Evolutionary conservation across 495 filamentous ascomycete genomes (phyloP).

Genomic region (Trypethelium eluteriae): DNA sequence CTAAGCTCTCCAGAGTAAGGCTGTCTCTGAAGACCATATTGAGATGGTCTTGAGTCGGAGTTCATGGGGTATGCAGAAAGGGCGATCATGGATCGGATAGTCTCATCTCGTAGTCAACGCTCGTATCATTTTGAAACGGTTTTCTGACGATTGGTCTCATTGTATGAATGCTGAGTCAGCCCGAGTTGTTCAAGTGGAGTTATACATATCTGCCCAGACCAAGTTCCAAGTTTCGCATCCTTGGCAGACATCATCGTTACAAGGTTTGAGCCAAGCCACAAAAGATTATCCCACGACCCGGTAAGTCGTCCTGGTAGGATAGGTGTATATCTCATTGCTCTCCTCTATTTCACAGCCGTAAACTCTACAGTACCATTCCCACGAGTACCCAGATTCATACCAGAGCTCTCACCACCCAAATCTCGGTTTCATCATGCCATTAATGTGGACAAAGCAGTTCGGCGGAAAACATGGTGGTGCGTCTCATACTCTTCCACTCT

Average conservation of each 20-base stretch:
- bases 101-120: too few relatives aligned
- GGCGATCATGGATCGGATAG: too few relatives aligned
- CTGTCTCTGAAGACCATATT: too few relatives aligned
- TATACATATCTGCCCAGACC: background rate
- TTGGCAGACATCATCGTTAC: background rate
- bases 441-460: conserved; percentile 15
- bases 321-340: background rate
- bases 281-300: too few relatives aligned
- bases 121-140: conserved; percentile 24
- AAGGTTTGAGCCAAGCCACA: background rate
- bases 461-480: conserved; percentile 12
- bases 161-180: background rate
- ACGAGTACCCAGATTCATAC: too few relatives aligned
- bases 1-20: too few relatives aligned
- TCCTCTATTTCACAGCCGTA: background rate
- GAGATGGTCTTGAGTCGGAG: too few relatives aligned
- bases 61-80: too few relatives aligned
- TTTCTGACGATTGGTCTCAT: conserved; percentile 11
- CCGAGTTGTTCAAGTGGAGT: background rate
- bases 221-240: background rate
- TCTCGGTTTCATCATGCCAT: background rate
- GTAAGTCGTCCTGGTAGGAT: too few relatives aligned
- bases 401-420: background rate
- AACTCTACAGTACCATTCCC: background rate
- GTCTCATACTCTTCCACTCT: background rate